Evolutionary conservation across 805 yeast species (phyloP).

Genomic region (Soucietia sequanensis): DNA sequence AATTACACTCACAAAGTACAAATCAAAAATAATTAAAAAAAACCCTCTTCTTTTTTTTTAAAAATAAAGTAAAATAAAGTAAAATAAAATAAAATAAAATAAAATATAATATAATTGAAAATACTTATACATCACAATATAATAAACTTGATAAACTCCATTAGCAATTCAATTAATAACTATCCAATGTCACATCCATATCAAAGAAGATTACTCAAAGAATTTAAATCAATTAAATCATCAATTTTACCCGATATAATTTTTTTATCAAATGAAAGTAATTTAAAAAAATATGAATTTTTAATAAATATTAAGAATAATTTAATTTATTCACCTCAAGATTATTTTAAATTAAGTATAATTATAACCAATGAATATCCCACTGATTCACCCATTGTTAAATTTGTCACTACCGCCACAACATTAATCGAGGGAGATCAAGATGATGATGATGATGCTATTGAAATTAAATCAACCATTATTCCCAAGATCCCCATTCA

Average conservation of each 20-base stretch:
- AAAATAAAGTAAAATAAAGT: too few species aligned
- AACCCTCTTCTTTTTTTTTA: too few species aligned
- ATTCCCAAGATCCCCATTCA: slow-evolving; percentile 59
- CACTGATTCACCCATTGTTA: slow-evolving; percentile 56
- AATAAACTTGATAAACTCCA: too few species aligned
- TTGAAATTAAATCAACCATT: too few species aligned
- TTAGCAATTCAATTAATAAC: too few species aligned
- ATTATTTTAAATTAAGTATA: slow-evolving; percentile 42
- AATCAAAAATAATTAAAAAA: too few species aligned
- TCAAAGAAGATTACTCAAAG: slow-evolving; percentile 28
- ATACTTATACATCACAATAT: too few species aligned
- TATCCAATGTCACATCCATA: slow-evolving; percentile 22
- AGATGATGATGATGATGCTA: slow-evolving; percentile 5
- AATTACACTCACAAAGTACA: too few species aligned
- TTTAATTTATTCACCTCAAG: slow-evolving; percentile 13
- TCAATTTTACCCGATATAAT: slow-evolving; percentile 21
- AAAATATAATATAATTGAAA: too few species aligned
- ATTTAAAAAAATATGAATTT: slow-evolving; percentile 20
- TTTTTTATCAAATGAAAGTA: slow-evolving; percentile 16
- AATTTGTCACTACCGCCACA: slow-evolving; percentile 34
- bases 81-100: too few species aligned
- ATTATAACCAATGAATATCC: slow-evolving; percentile 50
- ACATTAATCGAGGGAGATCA: slow-evolving; percentile 7
- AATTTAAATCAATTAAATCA: slow-evolving; percentile 15
- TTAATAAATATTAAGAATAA: slow-evolving; percentile 14